Evolutionary conservation across 2,329 filamentous ascomycete genomes (phyloP).

Genomic region (Aspergillus bombycis): DNA sequence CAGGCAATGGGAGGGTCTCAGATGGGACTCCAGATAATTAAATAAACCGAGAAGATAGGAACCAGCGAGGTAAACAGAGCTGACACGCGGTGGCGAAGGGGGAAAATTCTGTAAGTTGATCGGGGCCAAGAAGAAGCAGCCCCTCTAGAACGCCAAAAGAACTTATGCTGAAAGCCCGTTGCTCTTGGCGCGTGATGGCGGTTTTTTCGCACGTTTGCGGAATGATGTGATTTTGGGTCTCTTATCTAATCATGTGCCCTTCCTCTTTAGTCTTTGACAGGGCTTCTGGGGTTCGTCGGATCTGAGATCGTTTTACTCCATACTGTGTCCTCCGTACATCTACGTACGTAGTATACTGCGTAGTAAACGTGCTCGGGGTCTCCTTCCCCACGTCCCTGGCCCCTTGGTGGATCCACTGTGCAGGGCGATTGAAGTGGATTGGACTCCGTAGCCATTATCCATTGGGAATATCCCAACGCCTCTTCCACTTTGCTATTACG

Average conservation of each 20-base stretch:
- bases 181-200: constrained; percentile 2
- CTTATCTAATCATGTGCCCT: background rate
- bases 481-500: too few relatives aligned
- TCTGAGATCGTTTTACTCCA: background rate
- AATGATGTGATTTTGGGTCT: background rate
- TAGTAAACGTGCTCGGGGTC: background rate
- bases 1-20: background rate
- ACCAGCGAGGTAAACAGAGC: background rate
- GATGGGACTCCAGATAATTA: background rate
- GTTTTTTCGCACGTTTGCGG: background rate
- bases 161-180: background rate
- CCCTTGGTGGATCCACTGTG: background rate
- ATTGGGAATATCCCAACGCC: too few relatives aligned
- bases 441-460: too few relatives aligned
- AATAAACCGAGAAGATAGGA: background rate
- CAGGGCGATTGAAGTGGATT: too few relatives aligned
- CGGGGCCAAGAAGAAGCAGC: background rate
- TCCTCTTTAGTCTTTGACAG: background rate
- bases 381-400: background rate
- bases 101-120: background rate
- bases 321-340: too few relatives aligned
- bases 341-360: too few relatives aligned
- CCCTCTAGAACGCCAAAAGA: background rate
- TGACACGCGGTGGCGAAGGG: background rate
- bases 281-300: background rate